These are phyloP conservation scores for Sanguinoderma infundibulare DNA, from an alignment of 1,284 basidiomycete species.

Conservation along the genomic window DNA sequence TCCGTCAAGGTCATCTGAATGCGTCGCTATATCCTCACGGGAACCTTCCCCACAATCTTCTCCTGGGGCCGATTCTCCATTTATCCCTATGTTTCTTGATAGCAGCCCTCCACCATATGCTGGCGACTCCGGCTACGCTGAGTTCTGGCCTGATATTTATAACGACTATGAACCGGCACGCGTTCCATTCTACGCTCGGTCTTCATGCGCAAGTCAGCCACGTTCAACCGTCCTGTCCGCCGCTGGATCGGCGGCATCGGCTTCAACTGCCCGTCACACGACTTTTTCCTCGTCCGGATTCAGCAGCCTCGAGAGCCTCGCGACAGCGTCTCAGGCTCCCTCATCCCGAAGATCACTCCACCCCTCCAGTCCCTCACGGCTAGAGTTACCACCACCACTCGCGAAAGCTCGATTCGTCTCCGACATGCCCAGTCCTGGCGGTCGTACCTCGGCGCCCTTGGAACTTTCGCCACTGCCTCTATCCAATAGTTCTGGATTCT, in stretches of 20 bases:
- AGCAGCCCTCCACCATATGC: slow-evolving; percentile 18
- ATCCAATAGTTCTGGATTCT: slow-evolving; percentile 6
- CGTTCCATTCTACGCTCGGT: slow-evolving; percentile 19
- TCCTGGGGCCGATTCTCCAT: slow-evolving; percentile 15
- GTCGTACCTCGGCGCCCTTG: neutral
- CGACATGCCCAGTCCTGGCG: slow-evolving; percentile 2
- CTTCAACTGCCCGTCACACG: neutral
- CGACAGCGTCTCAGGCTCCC: neutral
- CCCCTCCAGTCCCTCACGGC: neutral
- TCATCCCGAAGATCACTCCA: neutral
- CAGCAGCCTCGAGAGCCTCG: neutral
- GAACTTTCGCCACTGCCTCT: slow-evolving; percentile 1
- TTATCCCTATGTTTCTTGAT: slow-evolving; percentile 32
- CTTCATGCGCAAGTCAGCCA: neutral
- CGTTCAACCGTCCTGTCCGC: too few relatives aligned
- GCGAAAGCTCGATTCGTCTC: slow-evolving; percentile 8
- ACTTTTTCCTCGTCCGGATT: neutral
- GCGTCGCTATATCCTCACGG: neutral
- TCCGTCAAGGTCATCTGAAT: neutral
- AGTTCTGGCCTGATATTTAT: slow-evolving; percentile 2
- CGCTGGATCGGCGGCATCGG: neutral
- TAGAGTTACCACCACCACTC: slow-evolving; percentile 2
- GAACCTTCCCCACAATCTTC: neutral
- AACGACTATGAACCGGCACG: slow-evolving; percentile 12
- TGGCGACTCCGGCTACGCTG: slow-evolving; percentile 23